phyloP scores from a whole-genome alignment of 2,329 filamentous ascomycete species.

The Ophiosphaerella herpotricha region DNA sequence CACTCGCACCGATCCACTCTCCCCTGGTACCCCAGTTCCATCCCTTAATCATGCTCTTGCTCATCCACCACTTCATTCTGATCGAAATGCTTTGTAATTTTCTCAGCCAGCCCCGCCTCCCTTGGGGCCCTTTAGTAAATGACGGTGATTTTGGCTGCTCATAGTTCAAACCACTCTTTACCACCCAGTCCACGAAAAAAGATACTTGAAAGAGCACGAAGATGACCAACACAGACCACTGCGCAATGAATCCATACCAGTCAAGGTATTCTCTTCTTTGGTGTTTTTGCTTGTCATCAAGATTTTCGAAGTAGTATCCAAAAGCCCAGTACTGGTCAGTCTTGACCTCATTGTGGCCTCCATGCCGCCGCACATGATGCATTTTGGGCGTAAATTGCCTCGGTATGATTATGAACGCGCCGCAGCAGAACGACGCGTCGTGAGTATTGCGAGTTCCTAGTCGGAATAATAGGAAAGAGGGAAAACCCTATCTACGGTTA shows the following conservation, averaged over 20 bases:
- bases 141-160: slow-evolving; percentile 50
- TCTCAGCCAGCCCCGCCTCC: slow-evolving; percentile 28
- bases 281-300: slow-evolving; percentile 55
- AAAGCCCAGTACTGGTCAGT: slow-evolving; percentile 35
- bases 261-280: slow-evolving; percentile 59
- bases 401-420: no score
- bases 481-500: neutral
- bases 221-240: slow-evolving; percentile 57
- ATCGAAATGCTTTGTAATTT: slow-evolving; percentile 29
- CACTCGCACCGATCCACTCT: slow-evolving; percentile 53
- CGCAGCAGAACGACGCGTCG: neutral
- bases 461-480: neutral
- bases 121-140: slow-evolving; percentile 39
- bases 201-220: slow-evolving; percentile 50
- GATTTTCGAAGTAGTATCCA: slow-evolving; percentile 60
- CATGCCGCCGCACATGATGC: slow-evolving; percentile 24
- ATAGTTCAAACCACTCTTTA: slow-evolving; percentile 29
- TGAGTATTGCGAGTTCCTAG: neutral
- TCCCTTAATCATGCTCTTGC: slow-evolving; percentile 48
- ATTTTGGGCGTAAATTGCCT: slow-evolving; percentile 7
- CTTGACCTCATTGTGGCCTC: slow-evolving; percentile 30
- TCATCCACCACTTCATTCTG: slow-evolving; percentile 50
- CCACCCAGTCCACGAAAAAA: slow-evolving; percentile 43
- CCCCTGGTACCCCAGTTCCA: slow-evolving; percentile 58
- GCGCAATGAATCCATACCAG: slow-evolving; percentile 59